Evolutionary conservation across 2,329 filamentous ascomycete species (phyloP).

Genomic region (Cadophora sp.): DNA sequence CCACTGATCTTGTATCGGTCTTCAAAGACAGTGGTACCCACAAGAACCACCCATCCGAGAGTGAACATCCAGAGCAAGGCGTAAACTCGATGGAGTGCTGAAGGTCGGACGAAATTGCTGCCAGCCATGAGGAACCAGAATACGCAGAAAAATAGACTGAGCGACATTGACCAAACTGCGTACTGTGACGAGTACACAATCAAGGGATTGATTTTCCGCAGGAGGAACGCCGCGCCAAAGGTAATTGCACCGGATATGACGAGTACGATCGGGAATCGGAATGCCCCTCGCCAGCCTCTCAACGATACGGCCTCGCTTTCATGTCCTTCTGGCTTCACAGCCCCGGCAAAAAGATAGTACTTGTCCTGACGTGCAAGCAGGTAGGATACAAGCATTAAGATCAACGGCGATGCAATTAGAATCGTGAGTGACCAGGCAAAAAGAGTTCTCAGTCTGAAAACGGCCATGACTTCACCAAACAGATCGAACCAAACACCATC

Average conservation of each 20-base stretch:
- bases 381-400: slow-evolving; percentile 72
- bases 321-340: slow-evolving; percentile 61
- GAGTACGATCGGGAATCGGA: slow-evolving; percentile 82
- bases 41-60: slow-evolving; percentile 74
- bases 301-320: slow-evolving; percentile 68
- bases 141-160: slow-evolving; percentile 79
- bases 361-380: slow-evolving; percentile 76
- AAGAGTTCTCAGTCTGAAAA: slow-evolving; percentile 80
- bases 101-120: slow-evolving; percentile 81
- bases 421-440: slow-evolving; percentile 89
- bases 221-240: slow-evolving; percentile 74
- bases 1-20: slow-evolving; percentile 75
- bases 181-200: slow-evolving; percentile 92
- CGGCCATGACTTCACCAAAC: slow-evolving; percentile 79
- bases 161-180: slow-evolving; percentile 86
- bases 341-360: slow-evolving; percentile 84
- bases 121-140: slow-evolving; percentile 85
- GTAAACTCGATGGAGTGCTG: slow-evolving; percentile 84
- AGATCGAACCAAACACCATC: slow-evolving; percentile 93
- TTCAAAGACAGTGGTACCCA: slow-evolving; percentile 77
- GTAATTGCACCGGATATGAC: slow-evolving; percentile 71
- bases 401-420: slow-evolving; percentile 78
- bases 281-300: slow-evolving; percentile 81
- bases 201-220: slow-evolving; percentile 85
- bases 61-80: slow-evolving; percentile 84